Evolutionary conservation across 345 rosid species (phyloP), one percentile per base, ranked within the genome.

Genomic region (Eucalyptus sideroxylon): DNA sequence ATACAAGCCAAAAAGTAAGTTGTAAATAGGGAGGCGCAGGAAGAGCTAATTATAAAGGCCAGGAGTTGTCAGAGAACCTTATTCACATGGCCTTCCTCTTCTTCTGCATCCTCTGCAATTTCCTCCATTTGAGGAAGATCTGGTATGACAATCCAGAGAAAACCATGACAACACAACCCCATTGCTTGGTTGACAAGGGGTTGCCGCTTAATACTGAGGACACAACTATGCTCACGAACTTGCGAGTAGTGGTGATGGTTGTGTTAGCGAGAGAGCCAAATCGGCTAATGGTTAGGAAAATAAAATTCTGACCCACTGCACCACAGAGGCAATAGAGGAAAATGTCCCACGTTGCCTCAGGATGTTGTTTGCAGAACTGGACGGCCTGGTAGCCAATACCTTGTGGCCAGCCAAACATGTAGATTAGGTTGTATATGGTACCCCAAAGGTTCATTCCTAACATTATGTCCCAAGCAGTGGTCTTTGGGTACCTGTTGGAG

Each of bases 371-470:
- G 93, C 98, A 97, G 93, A 98, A 97, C 87, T 91, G 93, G 80
- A 95, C 87, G 9, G 98, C 98, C 92, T 94, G 93, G 31, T 89
- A 98, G 27, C 99, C 99, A 13, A 92, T 96, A 62, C 95, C 98
- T 14, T 92, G 89, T 4, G 98, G 97, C 93, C 94, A 95, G 62
- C 96, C 96, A 89, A 98, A 98, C 99, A 98, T 98, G 94, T 96
- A 98, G 77, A 97, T 77, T 90, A 96, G 60, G 93, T 96, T 98
- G 96, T 98, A 96, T 86, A 97, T 92, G 89, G 99, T 97, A 3
- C 99, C 98, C 99, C 99, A 97, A 89, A 97, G 88, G 88, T 97
- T 98, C 99, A 98, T 98, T 88, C 99, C 99, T 90, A 98, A 81
- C 99, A 98, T 98, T 90, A 98, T 96, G 86, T 95, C 96, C 99